Evolutionary conservation across 2,329 filamentous ascomycete species (phyloP).

Genomic region (Talaromyces islandicus): DNA sequence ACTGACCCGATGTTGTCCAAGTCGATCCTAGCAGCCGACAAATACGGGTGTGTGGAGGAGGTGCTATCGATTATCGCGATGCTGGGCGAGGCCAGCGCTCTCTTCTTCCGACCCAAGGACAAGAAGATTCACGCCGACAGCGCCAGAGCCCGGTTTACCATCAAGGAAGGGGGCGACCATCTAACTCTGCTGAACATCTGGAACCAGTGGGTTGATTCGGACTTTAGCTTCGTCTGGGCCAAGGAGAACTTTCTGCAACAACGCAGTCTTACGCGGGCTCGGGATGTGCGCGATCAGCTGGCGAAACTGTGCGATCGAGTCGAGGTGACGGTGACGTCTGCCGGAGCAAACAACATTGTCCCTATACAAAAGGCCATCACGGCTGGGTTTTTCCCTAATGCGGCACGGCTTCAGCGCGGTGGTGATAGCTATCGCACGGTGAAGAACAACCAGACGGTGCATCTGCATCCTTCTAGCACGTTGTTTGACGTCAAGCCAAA

Average conservation of each 20-base stretch:
- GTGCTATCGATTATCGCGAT: constrained; percentile 90
- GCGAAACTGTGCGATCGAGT: constrained; percentile 89
- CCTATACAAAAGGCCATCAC: constrained; percentile 85
- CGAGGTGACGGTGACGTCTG: constrained; percentile 66
- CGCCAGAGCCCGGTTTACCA: constrained; percentile 79
- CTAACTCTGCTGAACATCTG: constrained; percentile 84
- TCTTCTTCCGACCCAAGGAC: constrained; percentile 94
- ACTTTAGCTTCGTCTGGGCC: constrained; percentile 82
- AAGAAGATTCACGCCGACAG: constrained; percentile 96
- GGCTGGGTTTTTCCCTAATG: constrained; percentile 91
- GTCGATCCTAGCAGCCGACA: constrained; percentile 79
- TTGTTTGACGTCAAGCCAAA: constrained; percentile 74
- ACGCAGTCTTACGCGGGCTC: constrained; percentile 76
- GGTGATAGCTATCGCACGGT: constrained; percentile 88
- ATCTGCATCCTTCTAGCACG: constrained; percentile 83
- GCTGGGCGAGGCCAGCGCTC: constrained; percentile 77
- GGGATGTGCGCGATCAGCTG: constrained; percentile 89
- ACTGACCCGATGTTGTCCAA: constrained; percentile 89
- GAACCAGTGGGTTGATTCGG: constrained; percentile 90
- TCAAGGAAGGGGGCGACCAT: constrained; percentile 88
- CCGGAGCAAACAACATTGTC: constrained; percentile 63
- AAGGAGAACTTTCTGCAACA: constrained; percentile 93
- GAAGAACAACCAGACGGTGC: constrained; percentile 82
- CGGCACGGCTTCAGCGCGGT: constrained; percentile 72
- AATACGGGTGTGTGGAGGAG: constrained; percentile 89